These are phyloP conservation scores for Barnettozyma hawaiiensis DNA, from an alignment of 1,139 yeast species.

Conservation along the genomic window DNA sequence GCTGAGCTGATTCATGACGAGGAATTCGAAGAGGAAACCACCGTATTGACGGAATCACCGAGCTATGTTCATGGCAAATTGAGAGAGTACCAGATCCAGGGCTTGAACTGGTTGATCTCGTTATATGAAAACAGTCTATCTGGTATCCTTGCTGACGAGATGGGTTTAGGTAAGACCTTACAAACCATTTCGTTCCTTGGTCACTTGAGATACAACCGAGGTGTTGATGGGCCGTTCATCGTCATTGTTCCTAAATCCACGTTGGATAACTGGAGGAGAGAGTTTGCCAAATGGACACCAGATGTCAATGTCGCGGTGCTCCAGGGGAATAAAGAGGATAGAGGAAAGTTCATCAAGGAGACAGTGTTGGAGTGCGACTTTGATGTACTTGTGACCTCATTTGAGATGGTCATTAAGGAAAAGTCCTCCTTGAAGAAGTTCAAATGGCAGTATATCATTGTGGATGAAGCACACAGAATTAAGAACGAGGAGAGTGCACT, in stretches of 20 bases:
- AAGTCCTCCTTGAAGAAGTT: constrained; percentile 73
- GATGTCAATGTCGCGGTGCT: constrained; percentile 83
- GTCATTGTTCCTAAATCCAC: constrained; percentile 95
- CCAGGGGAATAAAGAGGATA: constrained; percentile 81
- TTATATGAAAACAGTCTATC: constrained; percentile 75
- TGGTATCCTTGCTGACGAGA: constrained; percentile 95
- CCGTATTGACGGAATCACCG: constrained; percentile 77
- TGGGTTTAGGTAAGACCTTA: constrained; percentile 95
- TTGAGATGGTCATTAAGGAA: constrained; percentile 89
- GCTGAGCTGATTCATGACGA: constrained; percentile 80
- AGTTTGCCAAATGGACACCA: constrained; percentile 92
- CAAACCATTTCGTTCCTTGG: constrained; percentile 92
- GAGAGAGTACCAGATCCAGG: constrained; percentile 84
- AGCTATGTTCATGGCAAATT: constrained; percentile 60
- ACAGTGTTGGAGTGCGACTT: constrained; percentile 66
- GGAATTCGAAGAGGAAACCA: constrained; percentile 52
- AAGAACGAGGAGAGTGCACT: constrained; percentile 89
- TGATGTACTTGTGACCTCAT: constrained; percentile 85
- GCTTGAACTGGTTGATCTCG: constrained; percentile 85
- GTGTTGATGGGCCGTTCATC: constrained; percentile 85
- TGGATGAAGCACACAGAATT: constrained; percentile 96
- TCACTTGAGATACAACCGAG: constrained; percentile 69
- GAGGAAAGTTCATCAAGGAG: constrained; percentile 55
- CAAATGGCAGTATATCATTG: constrained; percentile 89
- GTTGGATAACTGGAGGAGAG: constrained; percentile 92